These are phyloP conservation scores for Exophiala bonariae DNA, from an alignment of 2,329 filamentous ascomycete genomes.

Conservation along the genomic window DNA sequence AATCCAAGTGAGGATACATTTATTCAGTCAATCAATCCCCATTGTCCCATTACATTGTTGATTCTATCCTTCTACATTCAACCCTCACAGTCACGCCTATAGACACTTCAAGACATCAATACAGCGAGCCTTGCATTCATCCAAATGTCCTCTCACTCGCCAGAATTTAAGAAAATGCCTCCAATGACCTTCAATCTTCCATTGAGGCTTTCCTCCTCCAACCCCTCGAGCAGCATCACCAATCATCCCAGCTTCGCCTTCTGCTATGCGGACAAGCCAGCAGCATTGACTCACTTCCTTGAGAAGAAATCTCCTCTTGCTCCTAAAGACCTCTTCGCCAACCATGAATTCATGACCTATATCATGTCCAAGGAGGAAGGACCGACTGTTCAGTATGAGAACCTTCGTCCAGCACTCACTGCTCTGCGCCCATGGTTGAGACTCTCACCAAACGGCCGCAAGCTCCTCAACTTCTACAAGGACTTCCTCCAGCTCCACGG, in stretches of 20 bases:
- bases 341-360: conserved; percentile 7
- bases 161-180: conserved; percentile 5
- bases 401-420: conserved; percentile 12
- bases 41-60: too few species aligned
- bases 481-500: conserved; percentile 16
- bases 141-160: too few species aligned
- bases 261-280: conserved; percentile 19
- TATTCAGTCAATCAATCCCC: too few species aligned
- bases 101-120: too few species aligned
- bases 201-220: conserved; percentile 7
- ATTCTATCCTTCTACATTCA: too few species aligned
- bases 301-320: conserved; percentile 11
- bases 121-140: too few species aligned
- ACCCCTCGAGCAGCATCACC: conserved; percentile 1
- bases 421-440: conserved; percentile 16
- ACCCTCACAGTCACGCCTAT: too few species aligned
- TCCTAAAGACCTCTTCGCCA: conserved; percentile 3
- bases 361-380: conserved; percentile 15
- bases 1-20: too few species aligned
- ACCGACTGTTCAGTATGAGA: conserved; percentile 18
- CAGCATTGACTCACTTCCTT: conserved; percentile 12
- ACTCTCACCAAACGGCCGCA: conserved; percentile 8
- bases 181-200: conserved; percentile 12
- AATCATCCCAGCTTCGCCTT: conserved; percentile 18
- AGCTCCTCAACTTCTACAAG: conserved; percentile 17